Base-by-base conservation (phyloP, 768 basidiomycete genomes). In the Russula griseocarnosa region DNA sequence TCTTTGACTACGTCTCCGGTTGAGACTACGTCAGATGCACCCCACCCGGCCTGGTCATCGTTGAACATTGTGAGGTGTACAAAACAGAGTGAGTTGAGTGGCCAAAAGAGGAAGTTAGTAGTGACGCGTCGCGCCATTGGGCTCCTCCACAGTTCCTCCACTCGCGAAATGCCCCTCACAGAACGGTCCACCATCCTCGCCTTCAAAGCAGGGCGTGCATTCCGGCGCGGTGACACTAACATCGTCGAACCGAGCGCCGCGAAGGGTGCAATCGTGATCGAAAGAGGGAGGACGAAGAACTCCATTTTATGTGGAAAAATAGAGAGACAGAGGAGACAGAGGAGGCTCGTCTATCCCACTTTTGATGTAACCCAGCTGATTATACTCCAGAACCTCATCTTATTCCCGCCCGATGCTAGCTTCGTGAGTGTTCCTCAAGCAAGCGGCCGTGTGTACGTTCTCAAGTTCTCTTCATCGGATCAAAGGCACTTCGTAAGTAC, bases 401-500 rank as follows among this genome's bases (percentile, higher is more conserved):
- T 96, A 58, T 92, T 95, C 73, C 92, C 92, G 1, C 82, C 83
- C 2, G 94, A 97, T 74, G 93, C 94, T 4, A 83, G 80, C 0
- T 92, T 97, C 71, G 79, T 80, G 69, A 88, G 86, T 74, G 88
- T 95, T 11, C 65, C 82, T 2, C 84, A 92, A 70, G 82, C 87
- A 11, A 71, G 78, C 36, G 91, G 89, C 7, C 79, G 92, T 65
- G 85, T 88, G 5, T 92, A 90, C 69, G 90, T 95, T 66, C 86
- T 96, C 73, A 92, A 90, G 75, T 96, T 97, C 78, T 86, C 88
- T 0, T 93, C 90, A 24, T 95, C 93, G 16, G 83, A 92, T 72
- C 90, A 92, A 71, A 84, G 86, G 66, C 90, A 94, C 74, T 96
- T 97, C 74, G 94, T 95, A 71, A 74, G 86, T 79, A 20, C 28